Evolutionary conservation across 768 basidiomycete genomes (phyloP), one percentile per base, ranked within the genome.

Genomic region (Paxillus involutus): DNA sequence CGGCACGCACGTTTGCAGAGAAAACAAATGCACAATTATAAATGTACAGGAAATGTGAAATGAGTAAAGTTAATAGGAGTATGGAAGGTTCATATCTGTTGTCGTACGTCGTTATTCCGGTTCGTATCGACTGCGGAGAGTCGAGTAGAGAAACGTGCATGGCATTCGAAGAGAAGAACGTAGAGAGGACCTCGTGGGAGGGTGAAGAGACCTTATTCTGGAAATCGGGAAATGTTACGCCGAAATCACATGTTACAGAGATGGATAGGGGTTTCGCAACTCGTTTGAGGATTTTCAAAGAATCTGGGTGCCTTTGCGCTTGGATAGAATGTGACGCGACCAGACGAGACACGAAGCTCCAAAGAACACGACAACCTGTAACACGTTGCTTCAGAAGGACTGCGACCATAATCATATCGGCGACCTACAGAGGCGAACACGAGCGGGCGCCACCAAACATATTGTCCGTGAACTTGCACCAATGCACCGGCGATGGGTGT

Each of bases 401-500:
- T 14, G 11, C 24, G 13, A 24, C 26, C 19, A 8, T 6, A 24
- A 36, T 10, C 21, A 32, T 16, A 6, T 4, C 16, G 26, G 46
- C 29, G 40, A 68, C 72, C 24, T 59, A 79, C 79, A 30, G 75
- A 73, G 42, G 77, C 74, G 53, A 80, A 78, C 26, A 77, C 72
- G 0, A 80, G 59, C 19, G 78, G 76, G 29, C 69, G 64, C 52
- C 69, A 69, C 79, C 79, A 80, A 7, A 60, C 47, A 47, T 74
- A 70, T 16, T 66, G 66, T 8, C 42, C 45, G 21, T 52, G 41
- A 46, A 75, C 59, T 10, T 74, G 72, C 30, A 81, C 66, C 16
- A 83, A 60, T 0, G 79, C 79, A 16, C 82, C 82, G 24, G 75
- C 74, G 44, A 84, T 76, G 1, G 82, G 83, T 48, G 77, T 80